These are phyloP conservation scores for Sporothrix globosa DNA, from an alignment of 2,329 filamentous ascomycete species.

Conservation along the genomic window DNA sequence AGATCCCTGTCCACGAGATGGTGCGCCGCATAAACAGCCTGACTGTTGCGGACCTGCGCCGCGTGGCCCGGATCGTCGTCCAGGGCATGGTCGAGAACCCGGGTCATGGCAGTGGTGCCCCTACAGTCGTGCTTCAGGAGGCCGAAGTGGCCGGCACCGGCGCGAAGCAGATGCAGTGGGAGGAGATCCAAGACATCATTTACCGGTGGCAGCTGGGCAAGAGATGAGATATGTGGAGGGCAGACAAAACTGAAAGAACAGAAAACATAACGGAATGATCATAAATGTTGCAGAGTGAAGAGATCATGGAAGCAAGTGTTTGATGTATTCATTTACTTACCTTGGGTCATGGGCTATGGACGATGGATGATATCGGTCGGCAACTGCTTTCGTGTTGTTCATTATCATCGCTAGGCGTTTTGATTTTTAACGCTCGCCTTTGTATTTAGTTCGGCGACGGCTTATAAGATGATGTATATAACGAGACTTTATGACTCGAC, in stretches of 20 bases:
- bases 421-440: not conserved
- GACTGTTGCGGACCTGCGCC: constrained; percentile 76
- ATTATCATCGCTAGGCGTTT: constrained; percentile 19
- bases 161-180: constrained; percentile 74
- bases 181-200: constrained; percentile 86
- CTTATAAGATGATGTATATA: constrained; percentile 9
- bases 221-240: constrained; percentile 39
- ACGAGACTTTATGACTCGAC: constrained; percentile 1
- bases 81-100: constrained; percentile 74
- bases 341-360: not conserved
- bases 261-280: not conserved
- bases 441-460: constrained; percentile 17
- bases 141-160: constrained; percentile 73
- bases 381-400: not conserved
- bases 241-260: not conserved
- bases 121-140: constrained; percentile 94
- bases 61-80: constrained; percentile 79
- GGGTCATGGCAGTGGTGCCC: constrained; percentile 79
- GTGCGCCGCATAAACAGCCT: constrained; percentile 81
- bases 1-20: constrained; percentile 93
- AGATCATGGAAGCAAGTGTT: not conserved
- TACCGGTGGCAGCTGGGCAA: constrained; percentile 80
- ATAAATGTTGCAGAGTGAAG: not conserved
- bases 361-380: not conserved
- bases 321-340: not conserved